Percentiles rank a stretch among this genome's conserved stretches.
Conservation (phyloP, 257 asterid species). For the Jasminum sambac region DNA sequence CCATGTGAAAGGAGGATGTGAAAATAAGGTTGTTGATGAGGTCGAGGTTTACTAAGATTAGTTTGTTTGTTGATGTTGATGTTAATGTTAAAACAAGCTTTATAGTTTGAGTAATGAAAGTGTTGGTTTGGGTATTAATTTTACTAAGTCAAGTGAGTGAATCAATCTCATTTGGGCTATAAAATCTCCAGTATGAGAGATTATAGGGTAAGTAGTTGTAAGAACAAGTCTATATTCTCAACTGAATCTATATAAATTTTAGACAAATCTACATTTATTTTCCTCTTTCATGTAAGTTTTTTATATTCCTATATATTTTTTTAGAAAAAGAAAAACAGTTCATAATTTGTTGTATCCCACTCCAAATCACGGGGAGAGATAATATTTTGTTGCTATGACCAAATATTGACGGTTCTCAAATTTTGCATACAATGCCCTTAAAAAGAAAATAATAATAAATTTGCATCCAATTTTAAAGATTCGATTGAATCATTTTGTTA, state of each 20-base stretch:
- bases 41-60: neutral
- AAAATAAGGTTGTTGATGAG: neutral
- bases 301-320: too few species aligned
- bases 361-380: too few species aligned
- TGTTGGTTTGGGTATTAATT: neutral
- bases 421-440: too few species aligned
- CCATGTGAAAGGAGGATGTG: constrained; percentile 13
- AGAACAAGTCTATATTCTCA: constrained; percentile 12
- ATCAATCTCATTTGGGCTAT: constrained; percentile 15
- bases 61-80: too few species aligned
- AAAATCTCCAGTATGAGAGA: constrained; percentile 15
- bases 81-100: neutral
- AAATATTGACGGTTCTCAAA: too few species aligned
- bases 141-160: constrained; percentile 18
- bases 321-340: too few species aligned
- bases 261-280: neutral
- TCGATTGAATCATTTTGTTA: too few species aligned
- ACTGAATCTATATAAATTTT: neutral
- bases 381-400: too few species aligned
- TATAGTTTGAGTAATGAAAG: neutral
- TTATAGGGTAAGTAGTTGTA: constrained; percentile 15
- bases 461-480: too few species aligned
- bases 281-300: too few species aligned
- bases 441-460: too few species aligned
- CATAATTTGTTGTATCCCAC: too few species aligned